These are phyloP conservation scores for Zancudomyces culisetae DNA, from an alignment of 371 early-diverging fungal genomes.

Conservation along the genomic window DNA sequence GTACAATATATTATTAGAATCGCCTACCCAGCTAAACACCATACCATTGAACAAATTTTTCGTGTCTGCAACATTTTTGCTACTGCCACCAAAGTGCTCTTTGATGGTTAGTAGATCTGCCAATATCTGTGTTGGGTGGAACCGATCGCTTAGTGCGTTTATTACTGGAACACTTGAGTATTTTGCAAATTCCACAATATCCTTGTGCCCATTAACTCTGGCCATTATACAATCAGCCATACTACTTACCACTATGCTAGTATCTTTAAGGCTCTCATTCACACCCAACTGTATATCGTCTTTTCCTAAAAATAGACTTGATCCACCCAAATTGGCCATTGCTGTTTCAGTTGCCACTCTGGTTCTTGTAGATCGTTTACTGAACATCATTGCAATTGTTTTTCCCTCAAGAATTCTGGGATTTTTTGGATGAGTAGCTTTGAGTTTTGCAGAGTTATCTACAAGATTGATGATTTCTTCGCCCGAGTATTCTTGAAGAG, in stretches of 20 bases:
- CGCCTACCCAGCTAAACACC: conserved; percentile 88
- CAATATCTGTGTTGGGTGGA: conserved; percentile 88
- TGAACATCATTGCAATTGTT: conserved; percentile 70
- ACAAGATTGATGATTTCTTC: conserved; percentile 17
- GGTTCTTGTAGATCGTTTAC: conserved; percentile 88
- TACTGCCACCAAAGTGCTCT: conserved; percentile 31
- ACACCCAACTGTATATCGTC: conserved; percentile 88
- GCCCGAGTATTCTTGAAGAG: conserved; percentile 16
- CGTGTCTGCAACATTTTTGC: conserved; percentile 19
- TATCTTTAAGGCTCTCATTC: conserved; percentile 78
- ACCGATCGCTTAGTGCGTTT: conserved; percentile 81
- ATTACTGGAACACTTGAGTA: conserved; percentile 81
- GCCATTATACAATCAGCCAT: conserved; percentile 92
- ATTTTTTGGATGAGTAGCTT: neutral
- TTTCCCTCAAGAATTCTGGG: conserved; percentile 28
- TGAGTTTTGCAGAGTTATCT: conserved; percentile 15
- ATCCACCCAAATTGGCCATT: conserved; percentile 74
- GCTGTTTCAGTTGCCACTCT: conserved; percentile 89
- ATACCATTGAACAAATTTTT: conserved; percentile 37
- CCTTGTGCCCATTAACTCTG: conserved; percentile 67
- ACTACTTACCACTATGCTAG: conserved; percentile 68
- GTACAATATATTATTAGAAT: conserved; percentile 86
- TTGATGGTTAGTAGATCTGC: conserved; percentile 89
- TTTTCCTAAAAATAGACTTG: conserved; percentile 77
- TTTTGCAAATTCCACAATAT: conserved; percentile 72